Conservation (phyloP, 148 eudicot genomes). For the Beta vulgaris region DNA sequence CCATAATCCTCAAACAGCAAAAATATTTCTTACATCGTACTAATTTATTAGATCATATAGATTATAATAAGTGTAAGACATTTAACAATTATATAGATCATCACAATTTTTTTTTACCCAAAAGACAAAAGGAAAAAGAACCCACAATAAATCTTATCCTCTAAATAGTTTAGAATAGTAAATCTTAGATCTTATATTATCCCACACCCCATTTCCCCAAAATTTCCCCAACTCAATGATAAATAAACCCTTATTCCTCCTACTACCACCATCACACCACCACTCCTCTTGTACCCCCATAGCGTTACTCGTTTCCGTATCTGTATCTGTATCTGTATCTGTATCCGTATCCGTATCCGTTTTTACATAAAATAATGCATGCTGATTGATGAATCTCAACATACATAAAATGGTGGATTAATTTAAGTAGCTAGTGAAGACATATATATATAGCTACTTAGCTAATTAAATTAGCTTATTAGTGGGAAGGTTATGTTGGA, state of each 20-base stretch:
- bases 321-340: background rate
- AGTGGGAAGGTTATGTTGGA: background rate
- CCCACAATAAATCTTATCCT: background rate
- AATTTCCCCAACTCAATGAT: conserved; percentile 8
- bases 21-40: background rate
- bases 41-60: background rate
- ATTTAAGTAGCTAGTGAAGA: too few species aligned
- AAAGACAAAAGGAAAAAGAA: background rate
- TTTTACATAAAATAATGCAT: background rate
- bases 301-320: background rate
- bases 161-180: conserved; percentile 18
- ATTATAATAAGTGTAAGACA: too few species aligned
- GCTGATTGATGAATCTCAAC: too few species aligned
- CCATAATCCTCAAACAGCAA: background rate
- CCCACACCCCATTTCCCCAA: background rate
- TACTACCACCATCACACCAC: background rate
- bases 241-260: background rate
- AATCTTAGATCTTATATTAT: conserved; percentile 20
- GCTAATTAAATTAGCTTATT: background rate
- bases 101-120: background rate
- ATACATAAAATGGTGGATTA: too few species aligned
- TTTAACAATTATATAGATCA: too few species aligned
- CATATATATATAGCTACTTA: background rate
- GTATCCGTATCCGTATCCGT: background rate
- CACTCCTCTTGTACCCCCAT: background rate